Conservation (phyloP, 169 alveolate genomes). For the Plasmodium gaboni region DNA sequence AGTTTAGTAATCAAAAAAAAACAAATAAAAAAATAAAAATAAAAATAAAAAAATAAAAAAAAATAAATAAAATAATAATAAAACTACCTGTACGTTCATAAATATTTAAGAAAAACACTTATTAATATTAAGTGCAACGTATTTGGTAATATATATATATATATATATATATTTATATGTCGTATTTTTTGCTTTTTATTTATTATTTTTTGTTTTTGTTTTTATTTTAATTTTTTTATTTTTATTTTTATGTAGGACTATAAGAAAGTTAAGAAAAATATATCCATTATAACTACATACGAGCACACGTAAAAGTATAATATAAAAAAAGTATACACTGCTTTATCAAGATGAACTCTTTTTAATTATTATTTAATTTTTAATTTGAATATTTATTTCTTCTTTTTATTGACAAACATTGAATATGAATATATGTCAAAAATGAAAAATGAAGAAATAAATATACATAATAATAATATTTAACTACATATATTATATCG, state of each 20-base stretch:
- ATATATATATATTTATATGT: not conserved
- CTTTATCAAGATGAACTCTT: too few relatives aligned
- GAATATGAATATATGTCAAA: too few relatives aligned
- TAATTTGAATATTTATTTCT: too few relatives aligned
- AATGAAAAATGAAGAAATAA: too few relatives aligned
- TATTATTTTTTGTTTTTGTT: not conserved
- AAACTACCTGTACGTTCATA: not conserved
- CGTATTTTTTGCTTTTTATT: not conserved
- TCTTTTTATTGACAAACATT: too few relatives aligned
- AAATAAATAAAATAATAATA: too few relatives aligned
- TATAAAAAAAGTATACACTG: too few relatives aligned
- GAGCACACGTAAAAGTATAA: conserved; percentile 3
- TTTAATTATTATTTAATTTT: too few relatives aligned
- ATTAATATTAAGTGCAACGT: not conserved
- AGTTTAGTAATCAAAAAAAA: not conserved
- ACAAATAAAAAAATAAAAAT: not conserved
- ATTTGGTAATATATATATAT: too few relatives aligned
- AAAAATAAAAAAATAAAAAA: not conserved
- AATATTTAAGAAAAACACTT: not conserved
- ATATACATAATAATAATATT: too few relatives aligned
- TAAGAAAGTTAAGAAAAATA: conserved; percentile 4
- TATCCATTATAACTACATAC: conserved; percentile 1
- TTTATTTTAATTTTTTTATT: not conserved
- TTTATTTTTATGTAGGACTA: conserved; percentile 1
- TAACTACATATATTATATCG: too few relatives aligned